phyloP scores from a whole-genome alignment of 2,329 filamentous ascomycete species.

The Colletotrichum orchidophilum region DNA sequence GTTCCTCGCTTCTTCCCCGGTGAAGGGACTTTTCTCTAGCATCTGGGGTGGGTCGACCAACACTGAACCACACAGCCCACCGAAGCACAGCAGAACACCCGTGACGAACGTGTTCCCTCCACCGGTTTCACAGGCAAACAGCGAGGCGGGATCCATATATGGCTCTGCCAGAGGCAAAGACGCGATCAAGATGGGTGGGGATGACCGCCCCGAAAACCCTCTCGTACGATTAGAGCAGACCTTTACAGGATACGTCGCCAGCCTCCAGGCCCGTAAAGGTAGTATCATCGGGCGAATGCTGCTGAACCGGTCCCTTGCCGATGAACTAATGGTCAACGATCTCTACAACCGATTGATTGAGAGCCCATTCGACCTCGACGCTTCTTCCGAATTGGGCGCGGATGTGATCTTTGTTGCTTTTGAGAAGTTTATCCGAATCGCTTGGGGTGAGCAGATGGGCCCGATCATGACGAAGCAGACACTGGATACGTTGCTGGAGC shows the following conservation, averaged over 20 bases:
- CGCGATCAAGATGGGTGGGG: slow-evolving; percentile 51
- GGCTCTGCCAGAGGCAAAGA: slow-evolving; percentile 63
- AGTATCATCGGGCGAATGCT: slow-evolving; percentile 84
- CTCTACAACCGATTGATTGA: slow-evolving; percentile 90
- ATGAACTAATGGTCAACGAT: slow-evolving; percentile 86
- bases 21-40: slow-evolving; percentile 83
- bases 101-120: slow-evolving; percentile 49
- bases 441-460: slow-evolving; percentile 90
- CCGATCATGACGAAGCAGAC: slow-evolving; percentile 79
- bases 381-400: slow-evolving; percentile 77
- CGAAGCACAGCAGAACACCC: slow-evolving; percentile 53
- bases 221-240: slow-evolving; percentile 83
- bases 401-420: slow-evolving; percentile 92
- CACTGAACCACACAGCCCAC: slow-evolving; percentile 46
- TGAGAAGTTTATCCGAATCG: slow-evolving; percentile 89
- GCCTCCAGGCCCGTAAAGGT: slow-evolving; percentile 85
- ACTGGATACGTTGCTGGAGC: slow-evolving; percentile 78
- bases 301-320: slow-evolving; percentile 73
- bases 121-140: slow-evolving; percentile 51
- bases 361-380: slow-evolving; percentile 80
- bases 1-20: slow-evolving; percentile 83
- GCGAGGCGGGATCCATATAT: slow-evolving; percentile 61
- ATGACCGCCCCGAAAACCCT: slow-evolving; percentile 71
- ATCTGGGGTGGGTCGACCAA: slow-evolving; percentile 73
- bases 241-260: slow-evolving; percentile 83